A percentile compares a stretch with the other conserved stretches of the same genome.
These are phyloP conservation scores for Suillus clintonianus DNA, from an alignment of 768 basidiomycete species.

Conservation along the genomic window DNA sequence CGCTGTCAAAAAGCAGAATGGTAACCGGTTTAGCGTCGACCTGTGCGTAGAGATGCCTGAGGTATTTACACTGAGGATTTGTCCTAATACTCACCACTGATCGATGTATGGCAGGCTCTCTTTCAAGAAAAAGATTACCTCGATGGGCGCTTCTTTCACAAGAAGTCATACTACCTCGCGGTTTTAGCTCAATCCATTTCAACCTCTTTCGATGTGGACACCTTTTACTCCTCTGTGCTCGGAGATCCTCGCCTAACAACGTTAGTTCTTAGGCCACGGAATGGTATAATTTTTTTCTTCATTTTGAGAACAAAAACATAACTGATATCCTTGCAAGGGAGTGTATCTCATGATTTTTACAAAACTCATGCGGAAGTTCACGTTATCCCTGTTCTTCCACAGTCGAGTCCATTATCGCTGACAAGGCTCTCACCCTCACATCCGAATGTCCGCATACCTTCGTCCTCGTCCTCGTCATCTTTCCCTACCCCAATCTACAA, in stretches of 20 bases:
- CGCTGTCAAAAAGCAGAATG: slow-evolving; percentile 71
- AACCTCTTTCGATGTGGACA: slow-evolving; percentile 53
- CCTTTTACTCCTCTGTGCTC: slow-evolving; percentile 56
- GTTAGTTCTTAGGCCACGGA: slow-evolving; percentile 57
- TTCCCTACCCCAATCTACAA: slow-evolving; percentile 80
- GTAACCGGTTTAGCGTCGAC: slow-evolving; percentile 68
- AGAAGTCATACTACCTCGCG: slow-evolving; percentile 87
- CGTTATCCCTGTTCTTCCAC: slow-evolving; percentile 68
- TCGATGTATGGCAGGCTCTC: slow-evolving; percentile 46
- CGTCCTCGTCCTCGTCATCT: slow-evolving; percentile 28
- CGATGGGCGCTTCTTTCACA: slow-evolving; percentile 88
- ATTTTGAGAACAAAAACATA: slow-evolving; percentile 29
- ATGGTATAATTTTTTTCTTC: slow-evolving; percentile 40
- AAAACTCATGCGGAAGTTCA: slow-evolving; percentile 73
- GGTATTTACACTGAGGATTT: slow-evolving; percentile 35
- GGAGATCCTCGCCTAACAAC: slow-evolving; percentile 68
- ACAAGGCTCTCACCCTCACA: slow-evolving; percentile 73
- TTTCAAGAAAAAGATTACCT: slow-evolving; percentile 97
- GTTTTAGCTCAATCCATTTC: slow-evolving; percentile 66
- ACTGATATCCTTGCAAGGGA: slow-evolving; percentile 39
- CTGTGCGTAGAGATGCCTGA: slow-evolving; percentile 86
- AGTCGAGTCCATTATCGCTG: slow-evolving; percentile 63
- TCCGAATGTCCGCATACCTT: slow-evolving; percentile 59
- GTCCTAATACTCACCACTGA: background rate
- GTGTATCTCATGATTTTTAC: slow-evolving; percentile 55